A percentile compares a stretch with the other conserved stretches of the same genome.
phyloP scores from a whole-genome alignment of 345 rosid genomes.

The Brassica juncea region DNA sequence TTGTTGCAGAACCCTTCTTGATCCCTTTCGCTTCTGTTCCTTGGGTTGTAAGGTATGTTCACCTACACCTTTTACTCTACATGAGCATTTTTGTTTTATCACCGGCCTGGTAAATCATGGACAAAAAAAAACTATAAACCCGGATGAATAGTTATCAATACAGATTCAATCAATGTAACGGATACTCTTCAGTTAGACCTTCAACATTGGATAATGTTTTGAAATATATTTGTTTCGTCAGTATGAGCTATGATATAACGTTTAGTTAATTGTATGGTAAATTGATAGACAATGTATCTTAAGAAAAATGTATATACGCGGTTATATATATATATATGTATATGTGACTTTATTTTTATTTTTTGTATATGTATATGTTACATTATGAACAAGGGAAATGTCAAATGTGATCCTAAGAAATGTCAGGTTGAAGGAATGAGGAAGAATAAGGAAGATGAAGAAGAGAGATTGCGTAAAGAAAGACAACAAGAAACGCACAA shows the following conservation, averaged over 20 bases:
- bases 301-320: too few relatives aligned
- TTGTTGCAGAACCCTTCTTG: conserved; percentile 80
- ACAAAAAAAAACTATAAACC: background rate
- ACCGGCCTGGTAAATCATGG: background rate
- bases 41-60: conserved; percentile 84
- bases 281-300: background rate
- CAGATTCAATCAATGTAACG: background rate
- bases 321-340: background rate
- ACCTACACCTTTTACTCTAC: background rate
- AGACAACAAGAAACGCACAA: conserved; percentile 58
- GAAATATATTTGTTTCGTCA: background rate
- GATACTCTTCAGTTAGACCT: background rate
- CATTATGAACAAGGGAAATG: conserved; percentile 10
- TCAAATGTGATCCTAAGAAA: conserved; percentile 13
- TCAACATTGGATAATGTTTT: background rate
- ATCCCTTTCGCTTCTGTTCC: conserved; percentile 87
- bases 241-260: background rate
- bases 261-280: background rate
- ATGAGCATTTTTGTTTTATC: background rate
- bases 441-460: conserved; percentile 53
- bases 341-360: background rate
- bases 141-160: background rate
- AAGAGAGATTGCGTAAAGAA: conserved; percentile 66
- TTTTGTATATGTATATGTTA: background rate
- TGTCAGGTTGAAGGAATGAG: conserved; percentile 74